Evolutionary conservation across 1,284 basidiomycete genomes (phyloP).

Genomic region (Ustilago crameri): DNA sequence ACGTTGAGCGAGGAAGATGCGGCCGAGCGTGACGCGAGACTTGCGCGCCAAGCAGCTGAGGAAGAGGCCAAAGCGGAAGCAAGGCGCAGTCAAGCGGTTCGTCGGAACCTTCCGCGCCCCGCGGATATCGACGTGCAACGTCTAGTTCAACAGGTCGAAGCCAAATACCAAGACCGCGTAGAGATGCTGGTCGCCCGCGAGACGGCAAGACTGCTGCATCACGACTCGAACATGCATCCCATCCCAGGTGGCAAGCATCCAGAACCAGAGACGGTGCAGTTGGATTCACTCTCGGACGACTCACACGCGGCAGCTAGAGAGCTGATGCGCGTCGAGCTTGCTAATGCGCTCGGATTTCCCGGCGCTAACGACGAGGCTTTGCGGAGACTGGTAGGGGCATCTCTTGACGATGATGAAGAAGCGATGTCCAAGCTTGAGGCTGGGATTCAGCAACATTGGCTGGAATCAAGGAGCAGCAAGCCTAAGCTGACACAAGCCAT

Average conservation of each 20-base stretch:
- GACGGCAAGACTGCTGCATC: constrained; percentile 80
- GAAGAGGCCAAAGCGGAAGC: constrained; percentile 80
- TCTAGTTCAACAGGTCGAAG: constrained; percentile 72
- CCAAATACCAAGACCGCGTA: constrained; percentile 69
- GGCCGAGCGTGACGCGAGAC: constrained; percentile 85
- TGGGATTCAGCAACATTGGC: constrained; percentile 74
- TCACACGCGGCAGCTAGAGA: constrained; percentile 79
- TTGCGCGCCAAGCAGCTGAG: constrained; percentile 75
- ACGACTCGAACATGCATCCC: constrained; percentile 89
- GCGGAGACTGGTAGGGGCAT: constrained; percentile 67
- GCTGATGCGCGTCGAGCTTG: constrained; percentile 83
- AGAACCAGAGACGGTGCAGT: constrained; percentile 79
- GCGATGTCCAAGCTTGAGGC: constrained; percentile 70
- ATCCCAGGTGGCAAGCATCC: constrained; percentile 83
- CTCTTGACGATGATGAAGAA: constrained; percentile 70
- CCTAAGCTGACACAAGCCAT: constrained; percentile 76
- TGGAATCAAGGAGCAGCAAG: constrained; percentile 68
- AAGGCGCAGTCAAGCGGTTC: constrained; percentile 82
- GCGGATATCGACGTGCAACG: constrained; percentile 79
- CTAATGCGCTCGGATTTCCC: constrained; percentile 82
- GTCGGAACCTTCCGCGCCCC: constrained; percentile 85
- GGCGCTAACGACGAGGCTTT: constrained; percentile 82
- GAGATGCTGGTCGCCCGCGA: constrained; percentile 81
- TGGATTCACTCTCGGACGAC: constrained; percentile 82
- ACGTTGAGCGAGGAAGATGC: constrained; percentile 74